Evolutionary conservation across 139 green algal genomes (phyloP).

Genomic region (Astrephomene gubernaculifera): DNA sequence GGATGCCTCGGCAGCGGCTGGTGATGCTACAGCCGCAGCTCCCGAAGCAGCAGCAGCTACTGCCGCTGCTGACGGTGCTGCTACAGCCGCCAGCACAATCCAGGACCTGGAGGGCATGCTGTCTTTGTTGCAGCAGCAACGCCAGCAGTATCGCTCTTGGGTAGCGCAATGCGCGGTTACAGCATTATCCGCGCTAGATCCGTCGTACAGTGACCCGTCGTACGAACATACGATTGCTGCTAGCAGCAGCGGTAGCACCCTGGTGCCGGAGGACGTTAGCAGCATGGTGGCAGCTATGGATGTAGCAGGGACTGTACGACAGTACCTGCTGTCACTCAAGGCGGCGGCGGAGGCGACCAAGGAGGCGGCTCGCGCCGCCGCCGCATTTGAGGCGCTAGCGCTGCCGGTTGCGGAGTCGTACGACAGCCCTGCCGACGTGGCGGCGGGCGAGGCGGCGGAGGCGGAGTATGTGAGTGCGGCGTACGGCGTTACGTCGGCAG

Average conservation of each 20-base stretch:
- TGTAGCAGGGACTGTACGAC: constrained; percentile 3
- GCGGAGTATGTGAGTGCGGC: constrained; percentile 25
- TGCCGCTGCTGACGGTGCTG: not conserved
- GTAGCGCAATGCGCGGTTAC: constrained; percentile 10
- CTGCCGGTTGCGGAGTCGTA: not conserved
- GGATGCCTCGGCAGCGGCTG: no score
- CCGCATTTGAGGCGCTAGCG: constrained; percentile 1
- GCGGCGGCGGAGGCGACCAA: constrained; percentile 3
- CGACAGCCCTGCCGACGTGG: not conserved
- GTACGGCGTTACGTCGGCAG: constrained; percentile 27
- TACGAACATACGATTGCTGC: no score
- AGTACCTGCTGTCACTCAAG: constrained; percentile 26
- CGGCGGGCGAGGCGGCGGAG: constrained; percentile 21
- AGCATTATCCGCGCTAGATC: constrained; percentile 12
- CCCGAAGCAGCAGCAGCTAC: not conserved
- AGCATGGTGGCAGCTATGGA: constrained; percentile 34
- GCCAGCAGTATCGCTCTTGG: constrained; percentile 30
- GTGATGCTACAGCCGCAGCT: not conserved
- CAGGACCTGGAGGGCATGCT: constrained; percentile 11
- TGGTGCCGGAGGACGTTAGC: not conserved
- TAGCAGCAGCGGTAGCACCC: no score
- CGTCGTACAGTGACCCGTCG: not conserved
- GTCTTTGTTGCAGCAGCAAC: not conserved
- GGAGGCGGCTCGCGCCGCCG: not conserved
- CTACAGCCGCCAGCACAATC: no score